Evolutionary conservation across 2,329 filamentous ascomycete species (phyloP).

Genomic region (Aspergillus sp.): DNA sequence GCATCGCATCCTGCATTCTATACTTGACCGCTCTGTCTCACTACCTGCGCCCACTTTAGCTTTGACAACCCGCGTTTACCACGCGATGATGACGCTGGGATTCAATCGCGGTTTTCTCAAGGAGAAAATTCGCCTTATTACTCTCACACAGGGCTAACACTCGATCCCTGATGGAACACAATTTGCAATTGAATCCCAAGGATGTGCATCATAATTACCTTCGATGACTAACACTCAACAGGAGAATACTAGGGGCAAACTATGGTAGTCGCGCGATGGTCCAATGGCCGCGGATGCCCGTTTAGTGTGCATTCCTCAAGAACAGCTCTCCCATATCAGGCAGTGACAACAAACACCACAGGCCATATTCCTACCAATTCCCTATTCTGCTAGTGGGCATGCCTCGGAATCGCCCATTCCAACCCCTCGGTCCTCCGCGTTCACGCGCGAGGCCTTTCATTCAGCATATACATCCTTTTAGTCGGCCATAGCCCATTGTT

Average conservation of each 20-base stretch:
- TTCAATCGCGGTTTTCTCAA: neutral
- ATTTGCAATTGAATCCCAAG: neutral
- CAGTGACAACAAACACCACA: neutral
- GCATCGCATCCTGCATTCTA: slow-evolving; percentile 13
- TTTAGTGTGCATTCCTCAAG: slow-evolving; percentile 6
- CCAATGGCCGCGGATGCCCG: neutral
- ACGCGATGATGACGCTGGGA: slow-evolving; percentile 4
- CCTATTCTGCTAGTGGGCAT: slow-evolving; percentile 7
- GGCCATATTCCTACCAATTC: neutral
- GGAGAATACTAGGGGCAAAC: neutral
- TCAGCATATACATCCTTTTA: slow-evolving; percentile 15
- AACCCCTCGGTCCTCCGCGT: slow-evolving; percentile 20
- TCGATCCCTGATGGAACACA: slow-evolving; percentile 6
- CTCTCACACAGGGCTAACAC: neutral
- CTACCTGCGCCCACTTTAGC: neutral
- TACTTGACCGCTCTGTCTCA: neutral
- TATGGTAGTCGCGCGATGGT: neutral
- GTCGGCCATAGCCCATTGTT: slow-evolving; percentile 1
- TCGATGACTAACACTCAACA: neutral
- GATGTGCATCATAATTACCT: neutral
- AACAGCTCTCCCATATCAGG: neutral
- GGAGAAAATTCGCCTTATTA: neutral
- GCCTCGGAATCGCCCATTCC: slow-evolving; percentile 23
- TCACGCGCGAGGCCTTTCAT: slow-evolving; percentile 21
- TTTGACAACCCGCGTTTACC: neutral